Base-by-base conservation (phyloP, 441 rosid species). In the Aquilaria agallochum region DNA sequence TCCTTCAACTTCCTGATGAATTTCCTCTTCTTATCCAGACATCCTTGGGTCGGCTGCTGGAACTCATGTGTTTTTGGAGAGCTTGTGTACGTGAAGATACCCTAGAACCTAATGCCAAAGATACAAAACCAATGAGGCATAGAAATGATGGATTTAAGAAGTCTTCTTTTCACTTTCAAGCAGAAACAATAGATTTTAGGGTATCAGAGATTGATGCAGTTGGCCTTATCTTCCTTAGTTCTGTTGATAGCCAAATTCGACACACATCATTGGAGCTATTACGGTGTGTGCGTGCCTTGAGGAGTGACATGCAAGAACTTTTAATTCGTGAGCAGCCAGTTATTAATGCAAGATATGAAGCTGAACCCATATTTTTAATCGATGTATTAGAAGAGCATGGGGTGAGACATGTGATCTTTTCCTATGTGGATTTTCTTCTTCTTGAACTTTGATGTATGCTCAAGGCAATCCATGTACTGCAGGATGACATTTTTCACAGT, bases 11-110 rank as follows among this genome's bases (percentile, higher is more conserved):
- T 78, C 96, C 97, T 68, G 98, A 92, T 72, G 98, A 92, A 71
- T 92, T 83, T 64, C 98, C 97, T 66, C 98, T 92, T 66, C 97
- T 92, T 67, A 90, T 92, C 76, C 96, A 90, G 78, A 88, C 95
- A 46, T 90, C 98, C 63, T 74, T 90, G 71, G 96, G 90, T 42
- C 97, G 97, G 62, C 70, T 92, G 72, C 73, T 92, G 78, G 98
- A 92, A 72, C 98, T 92, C 68, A 90, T 92, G 96, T 94, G 92
- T 57, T 92, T 84, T 80, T 92, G 98, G 98, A 84, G 90, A 82
- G 89, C 88, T 73, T 92, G 98, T 72, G 75, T 92, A 61, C 64
- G 80, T 69, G 96, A 90, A 59, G 88, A 84, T 74, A 81, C 75
- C 60, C 68, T 77, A 63, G 89, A 81, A 66, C 42, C 55, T 56